phyloP scores from a whole-genome alignment of 148 eudicot genomes.

The Camellia sinensis region DNA sequence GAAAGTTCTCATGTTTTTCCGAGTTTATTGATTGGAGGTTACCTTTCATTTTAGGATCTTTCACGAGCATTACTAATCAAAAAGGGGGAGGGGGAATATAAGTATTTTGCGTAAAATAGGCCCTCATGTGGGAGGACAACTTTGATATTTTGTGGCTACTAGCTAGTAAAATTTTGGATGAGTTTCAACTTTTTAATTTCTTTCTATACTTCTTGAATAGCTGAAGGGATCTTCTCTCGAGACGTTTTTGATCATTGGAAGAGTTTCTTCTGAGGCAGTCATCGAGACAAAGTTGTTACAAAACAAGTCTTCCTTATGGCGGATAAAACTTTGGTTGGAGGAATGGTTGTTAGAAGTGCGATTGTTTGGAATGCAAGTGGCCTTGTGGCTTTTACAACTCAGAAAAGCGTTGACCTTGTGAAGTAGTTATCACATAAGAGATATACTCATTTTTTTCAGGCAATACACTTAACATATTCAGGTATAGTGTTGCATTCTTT shows the following conservation, averaged over 20 bases:
- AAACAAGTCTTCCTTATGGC: slow-evolving; percentile 43
- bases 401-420: slow-evolving; percentile 36
- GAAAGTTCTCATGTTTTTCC: not conserved
- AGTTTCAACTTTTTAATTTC: not conserved
- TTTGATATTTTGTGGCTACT: not conserved
- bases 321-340: slow-evolving; percentile 64
- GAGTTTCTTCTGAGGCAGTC: slow-evolving; percentile 87
- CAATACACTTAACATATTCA: not conserved
- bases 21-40: not conserved
- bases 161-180: not conserved
- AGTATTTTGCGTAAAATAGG: not conserved
- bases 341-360: slow-evolving; percentile 54
- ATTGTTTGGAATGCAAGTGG: slow-evolving; percentile 65
- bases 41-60: not conserved
- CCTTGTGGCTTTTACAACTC: slow-evolving; percentile 63
- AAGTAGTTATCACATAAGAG: slow-evolving; percentile 11
- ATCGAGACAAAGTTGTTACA: slow-evolving; percentile 54
- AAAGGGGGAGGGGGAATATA: not conserved
- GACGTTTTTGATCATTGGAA: slow-evolving; percentile 81
- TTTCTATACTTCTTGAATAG: slow-evolving; percentile 33
- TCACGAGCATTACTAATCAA: not conserved
- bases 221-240: slow-evolving; percentile 76
- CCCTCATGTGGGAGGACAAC: not conserved
- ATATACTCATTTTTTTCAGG: not conserved
- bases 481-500: slow-evolving; percentile 15